Evolutionary conservation across 768 basidiomycete species (phyloP).

Genomic region (Hygrophorus pudorinus): DNA sequence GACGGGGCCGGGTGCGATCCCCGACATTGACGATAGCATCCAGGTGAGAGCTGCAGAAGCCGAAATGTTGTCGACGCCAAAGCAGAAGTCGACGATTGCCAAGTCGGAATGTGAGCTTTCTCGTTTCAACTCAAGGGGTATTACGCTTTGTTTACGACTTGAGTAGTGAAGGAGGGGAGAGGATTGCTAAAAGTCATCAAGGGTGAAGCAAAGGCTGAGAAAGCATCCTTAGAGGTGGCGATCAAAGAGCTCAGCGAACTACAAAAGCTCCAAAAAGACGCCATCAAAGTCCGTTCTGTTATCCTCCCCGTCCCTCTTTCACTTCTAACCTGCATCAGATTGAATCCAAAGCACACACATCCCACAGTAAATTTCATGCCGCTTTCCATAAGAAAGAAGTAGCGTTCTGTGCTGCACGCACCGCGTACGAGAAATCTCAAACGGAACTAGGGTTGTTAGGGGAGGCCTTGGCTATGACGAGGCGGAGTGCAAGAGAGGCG

Average conservation of each 20-base stretch:
- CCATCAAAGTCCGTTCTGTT: slow-evolving; percentile 37
- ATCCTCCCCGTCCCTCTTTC: not conserved
- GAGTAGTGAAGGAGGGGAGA: slow-evolving; percentile 46
- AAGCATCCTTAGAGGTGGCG: slow-evolving; percentile 46
- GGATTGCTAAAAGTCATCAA: slow-evolving; percentile 61
- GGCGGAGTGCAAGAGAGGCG: slow-evolving; percentile 43
- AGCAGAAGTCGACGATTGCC: slow-evolving; percentile 35
- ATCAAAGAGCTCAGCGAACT: slow-evolving; percentile 56
- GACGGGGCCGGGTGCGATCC: slow-evolving; percentile 35
- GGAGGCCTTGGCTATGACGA: slow-evolving; percentile 39
- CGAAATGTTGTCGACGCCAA: slow-evolving; percentile 35
- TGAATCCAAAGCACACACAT: slow-evolving; percentile 46
- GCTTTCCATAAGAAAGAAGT: slow-evolving; percentile 57
- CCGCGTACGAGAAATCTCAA: slow-evolving; percentile 43
- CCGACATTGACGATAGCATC: slow-evolving; percentile 30
- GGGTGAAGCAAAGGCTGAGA: slow-evolving; percentile 59
- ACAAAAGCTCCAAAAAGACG: slow-evolving; percentile 60
- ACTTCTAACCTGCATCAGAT: slow-evolving; percentile 22
- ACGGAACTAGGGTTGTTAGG: slow-evolving; percentile 36
- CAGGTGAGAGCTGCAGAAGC: slow-evolving; percentile 35
- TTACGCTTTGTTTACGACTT: not conserved
- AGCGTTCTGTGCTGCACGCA: slow-evolving; percentile 49
- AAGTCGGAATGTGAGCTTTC: slow-evolving; percentile 40
- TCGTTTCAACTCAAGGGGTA: not conserved
- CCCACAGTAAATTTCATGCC: slow-evolving; percentile 42